Percentiles rank a stretch among this genome's conserved stretches.
Evolutionary conservation across 768 basidiomycete genomes (phyloP).

Genomic region (Phaeolepiota aurea): DNA sequence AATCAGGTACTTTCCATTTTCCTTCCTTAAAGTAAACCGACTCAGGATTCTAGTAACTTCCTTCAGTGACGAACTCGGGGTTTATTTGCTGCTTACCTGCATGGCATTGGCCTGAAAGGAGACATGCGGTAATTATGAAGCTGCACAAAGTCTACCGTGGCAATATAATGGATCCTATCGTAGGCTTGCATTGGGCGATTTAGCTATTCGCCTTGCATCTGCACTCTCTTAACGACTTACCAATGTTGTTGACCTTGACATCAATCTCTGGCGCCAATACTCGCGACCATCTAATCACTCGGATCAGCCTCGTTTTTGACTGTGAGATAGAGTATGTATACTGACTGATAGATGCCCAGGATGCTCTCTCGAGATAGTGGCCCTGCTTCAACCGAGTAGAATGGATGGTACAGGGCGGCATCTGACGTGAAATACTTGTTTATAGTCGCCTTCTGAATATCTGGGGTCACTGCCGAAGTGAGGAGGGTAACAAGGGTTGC

Average conservation of each 20-base stretch:
- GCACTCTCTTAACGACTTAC: slow-evolving; percentile 24
- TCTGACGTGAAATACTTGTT: slow-evolving; percentile 38
- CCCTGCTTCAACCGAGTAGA: slow-evolving; percentile 33
- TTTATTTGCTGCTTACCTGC: slow-evolving; percentile 28
- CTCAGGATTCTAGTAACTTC: background rate
- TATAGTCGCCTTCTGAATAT: slow-evolving; percentile 35
- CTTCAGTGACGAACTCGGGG: background rate
- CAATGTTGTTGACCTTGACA: slow-evolving; percentile 25
- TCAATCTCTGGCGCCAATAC: slow-evolving; percentile 39
- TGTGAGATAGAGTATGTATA: background rate
- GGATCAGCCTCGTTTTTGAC: background rate
- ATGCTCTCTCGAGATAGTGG: slow-evolving; percentile 40
- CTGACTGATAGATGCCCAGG: slow-evolving; percentile 45
- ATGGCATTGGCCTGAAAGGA: slow-evolving; percentile 28
- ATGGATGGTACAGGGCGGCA: slow-evolving; percentile 45
- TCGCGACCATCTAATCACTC: slow-evolving; percentile 44
- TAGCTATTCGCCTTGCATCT: background rate
- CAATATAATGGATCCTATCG: slow-evolving; percentile 24
- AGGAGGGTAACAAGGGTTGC: slow-evolving; percentile 28
- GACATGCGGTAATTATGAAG: slow-evolving; percentile 36
- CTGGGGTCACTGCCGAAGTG: slow-evolving; percentile 31
- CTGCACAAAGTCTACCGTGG: slow-evolving; percentile 39
- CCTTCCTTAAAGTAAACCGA: slow-evolving; percentile 38
- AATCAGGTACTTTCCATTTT: slow-evolving; percentile 30
- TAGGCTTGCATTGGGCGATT: slow-evolving; percentile 25